Base-by-base conservation (phyloP, 306 rosid species). In the Malus asiatica region DNA sequence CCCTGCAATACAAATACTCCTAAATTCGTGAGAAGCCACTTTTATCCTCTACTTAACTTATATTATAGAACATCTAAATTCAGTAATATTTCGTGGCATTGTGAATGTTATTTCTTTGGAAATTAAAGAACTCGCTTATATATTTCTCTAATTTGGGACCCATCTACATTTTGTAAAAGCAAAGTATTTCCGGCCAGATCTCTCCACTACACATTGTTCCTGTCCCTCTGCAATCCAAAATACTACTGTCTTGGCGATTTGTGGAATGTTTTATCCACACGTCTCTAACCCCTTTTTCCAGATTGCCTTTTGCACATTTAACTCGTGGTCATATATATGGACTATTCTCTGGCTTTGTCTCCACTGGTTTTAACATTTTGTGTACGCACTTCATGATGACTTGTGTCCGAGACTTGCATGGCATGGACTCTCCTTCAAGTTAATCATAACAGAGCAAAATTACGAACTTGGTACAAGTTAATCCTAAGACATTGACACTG, bases 261-360 rank as follows among this genome's bases (percentile, higher is more conserved):
- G 75, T 71, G 64, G 71, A 77, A 33, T 73, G 77, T 25, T 52
- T 71, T 81, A 71, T 70, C 77, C 79, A 20, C 86, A 74, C 90
- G 83, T 75, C 84, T 78, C 83, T 22, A 73, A 19, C 16, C 52
- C 61, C 55, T 65, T 51, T 42, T 16, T 40, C 38, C 62, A 75
- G 61, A 52, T 33, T 78, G 44, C 10, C 65, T 15, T 12, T 38
- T 5, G 44, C 86, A 79, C 78, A 69, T 70, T 55, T 22, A 70
- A 67, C 60, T 69, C 80, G 74, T 74, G 81, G 45, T 23, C 32
- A 19, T 48, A 11, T 14, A 11, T 61, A 38, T 29, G 44, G 42
- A 63, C 44, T 3, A 38, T 74, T 12, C 9, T 62, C 9, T 3
- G 29, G 13, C 23, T 29, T 22, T 9, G 44, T 51, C 23, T 19